Evolutionary conservation across 495 filamentous ascomycete species (phyloP), one percentile per base, ranked within the genome.

Genomic region (Staphylotrichum tortipilum): DNA sequence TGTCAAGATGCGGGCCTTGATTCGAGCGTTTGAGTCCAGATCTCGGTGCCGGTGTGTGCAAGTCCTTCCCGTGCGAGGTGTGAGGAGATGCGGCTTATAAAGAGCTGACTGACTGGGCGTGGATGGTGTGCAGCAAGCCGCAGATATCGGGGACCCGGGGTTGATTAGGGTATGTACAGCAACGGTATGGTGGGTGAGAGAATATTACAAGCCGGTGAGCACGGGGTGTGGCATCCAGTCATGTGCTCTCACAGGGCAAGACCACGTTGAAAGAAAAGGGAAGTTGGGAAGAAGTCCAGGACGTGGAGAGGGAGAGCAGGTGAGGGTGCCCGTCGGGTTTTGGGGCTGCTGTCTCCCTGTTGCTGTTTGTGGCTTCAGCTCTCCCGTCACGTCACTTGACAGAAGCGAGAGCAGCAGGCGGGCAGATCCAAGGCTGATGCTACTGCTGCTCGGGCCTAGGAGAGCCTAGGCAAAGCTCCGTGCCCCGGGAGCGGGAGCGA

Each of bases 301-400:
- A 45, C 22, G 17, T n/a, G n/a, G n/a, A n/a, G 15, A 47, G 24
- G 29, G 46, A 33, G 39, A 39, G 29, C 51, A 43, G 50, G 59
- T 49, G 24, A 45, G 35, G n/a, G n/a, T n/a, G n/a, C n/a, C n/a
- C 36, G 56, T 51, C 44, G 44, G 37, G 30, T 52, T 62, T 58
- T 60, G 50, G 59, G 44, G 50, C 47, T 52, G 14, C 30, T n/a
- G n/a, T n/a, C n/a, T n/a, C n/a, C n/a, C n/a, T n/a, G n/a, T n/a
- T n/a, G n/a, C n/a, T n/a, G n/a, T n/a, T 34, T 40, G 44, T 39
- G 41, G 44, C 51, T 60, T 52, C 53, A 57, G 53, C 61, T 62
- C n/a, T n/a, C n/a, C n/a, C n/a, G n/a, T n/a, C 44, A 43, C 23
- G 56, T 64, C 59, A 62, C 63, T 66, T 60, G 59, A 66, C 59